Conservation (phyloP, 176 grass and related monocot genomes). For the Lolium rigidum region DNA sequence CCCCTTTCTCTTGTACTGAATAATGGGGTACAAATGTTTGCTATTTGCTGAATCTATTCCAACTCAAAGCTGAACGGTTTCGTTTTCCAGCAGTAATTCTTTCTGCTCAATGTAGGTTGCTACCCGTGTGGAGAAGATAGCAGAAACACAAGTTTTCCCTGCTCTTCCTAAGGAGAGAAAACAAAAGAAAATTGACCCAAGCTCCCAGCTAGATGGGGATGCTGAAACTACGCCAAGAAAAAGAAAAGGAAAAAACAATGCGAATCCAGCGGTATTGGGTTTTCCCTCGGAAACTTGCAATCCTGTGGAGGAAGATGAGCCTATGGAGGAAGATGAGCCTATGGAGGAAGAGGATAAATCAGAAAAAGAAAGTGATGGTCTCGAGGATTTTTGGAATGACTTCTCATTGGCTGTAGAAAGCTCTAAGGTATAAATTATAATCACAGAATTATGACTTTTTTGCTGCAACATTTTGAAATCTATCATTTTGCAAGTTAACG, state of each 20-base stretch:
- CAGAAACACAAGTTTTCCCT: slow-evolving; percentile 50
- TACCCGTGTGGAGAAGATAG: slow-evolving; percentile 56
- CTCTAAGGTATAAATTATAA: slow-evolving; percentile 70
- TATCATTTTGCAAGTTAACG: slow-evolving; percentile 33
- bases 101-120: slow-evolving; percentile 64
- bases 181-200: slow-evolving; percentile 37
- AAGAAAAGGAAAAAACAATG: slow-evolving; percentile 45
- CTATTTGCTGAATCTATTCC: slow-evolving; percentile 20
- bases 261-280: slow-evolving; percentile 27
- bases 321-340: slow-evolving; percentile 36
- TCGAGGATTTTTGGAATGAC: slow-evolving; percentile 93
- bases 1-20: not conserved
- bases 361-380: slow-evolving; percentile 68
- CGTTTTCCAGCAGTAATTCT: slow-evolving; percentile 31
- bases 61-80: slow-evolving; percentile 26
- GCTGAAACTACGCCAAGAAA: slow-evolving; percentile 27
- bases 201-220: slow-evolving; percentile 36
- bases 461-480: slow-evolving; percentile 11
- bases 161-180: slow-evolving; percentile 52
- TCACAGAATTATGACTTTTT: slow-evolving; percentile 15
- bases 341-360: slow-evolving; percentile 52
- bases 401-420: slow-evolving; percentile 86
- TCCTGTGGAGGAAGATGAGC: slow-evolving; percentile 44
- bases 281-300: slow-evolving; percentile 42
- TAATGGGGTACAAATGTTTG: slow-evolving; percentile 20